Conservation (phyloP, 768 basidiomycete genomes). For the Agaricus subrufescens region DNA sequence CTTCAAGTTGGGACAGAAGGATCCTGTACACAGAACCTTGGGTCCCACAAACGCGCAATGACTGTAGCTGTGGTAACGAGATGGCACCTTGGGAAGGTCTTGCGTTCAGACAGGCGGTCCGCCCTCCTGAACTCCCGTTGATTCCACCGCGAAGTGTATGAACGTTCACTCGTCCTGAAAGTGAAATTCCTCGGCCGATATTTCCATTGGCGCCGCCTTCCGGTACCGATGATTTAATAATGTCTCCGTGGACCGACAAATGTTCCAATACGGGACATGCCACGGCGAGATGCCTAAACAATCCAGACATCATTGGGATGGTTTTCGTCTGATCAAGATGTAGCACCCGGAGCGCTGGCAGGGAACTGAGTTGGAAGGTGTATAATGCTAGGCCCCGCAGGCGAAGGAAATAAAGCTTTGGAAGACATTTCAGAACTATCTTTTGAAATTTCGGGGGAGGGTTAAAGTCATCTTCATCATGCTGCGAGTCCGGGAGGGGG, state of each 20-base stretch:
- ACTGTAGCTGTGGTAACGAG: constrained; percentile 29
- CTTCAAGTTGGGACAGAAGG: constrained; percentile 32
- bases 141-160: background rate
- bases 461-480: background rate
- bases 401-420: constrained; percentile 32
- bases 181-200: background rate
- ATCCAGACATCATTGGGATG: constrained; percentile 28
- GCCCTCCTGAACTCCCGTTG: background rate
- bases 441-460: background rate
- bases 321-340: constrained; percentile 39
- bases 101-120: constrained; percentile 13
- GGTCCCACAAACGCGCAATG: constrained; percentile 36
- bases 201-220: constrained; percentile 2
- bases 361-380: constrained; percentile 32
- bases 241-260: constrained; percentile 42
- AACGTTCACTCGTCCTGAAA: background rate
- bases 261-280: constrained; percentile 27
- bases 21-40: constrained; percentile 32
- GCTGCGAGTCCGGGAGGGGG: background rate
- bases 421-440: constrained; percentile 14
- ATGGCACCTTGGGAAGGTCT: constrained; percentile 18
- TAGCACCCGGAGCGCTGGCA: constrained; percentile 28
- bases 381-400: constrained; percentile 41
- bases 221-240: constrained; percentile 21
- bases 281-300: constrained; percentile 31